Base-by-base conservation (phyloP, 2,329 filamentous ascomycete species). In the Thyridium curvatum region DNA sequence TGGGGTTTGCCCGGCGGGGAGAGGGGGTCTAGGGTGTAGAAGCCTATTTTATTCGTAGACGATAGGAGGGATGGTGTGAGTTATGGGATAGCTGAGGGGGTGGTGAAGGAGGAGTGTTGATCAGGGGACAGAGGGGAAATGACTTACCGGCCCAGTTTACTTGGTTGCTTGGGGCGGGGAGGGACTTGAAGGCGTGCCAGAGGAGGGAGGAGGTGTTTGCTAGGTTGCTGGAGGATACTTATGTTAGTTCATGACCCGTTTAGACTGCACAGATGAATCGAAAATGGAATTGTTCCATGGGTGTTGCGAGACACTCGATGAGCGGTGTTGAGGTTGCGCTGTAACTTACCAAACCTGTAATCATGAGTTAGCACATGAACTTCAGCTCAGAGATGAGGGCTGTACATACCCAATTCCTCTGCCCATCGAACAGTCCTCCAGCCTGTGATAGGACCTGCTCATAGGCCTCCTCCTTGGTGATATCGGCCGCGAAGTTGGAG, bases 121-220 rank as follows among this genome's bases (percentile, higher is more conserved):
- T 16, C 14, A 18, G 28, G 44, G n/a, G 18, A 17, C 16, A 37
- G 18, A 31, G 28, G 15, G 29, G 26, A 38, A 15, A 36, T 4
- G 35, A 40, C 48, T 34, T 59, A 80, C 78, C 79, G 34, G 84
- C 79, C 86, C 86, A 93, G 61, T 93, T 91, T 16, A 87, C 83
- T 13, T 76, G 62, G 30, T 65, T 74, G 37, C 77, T 82, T 1
- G 86, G 84, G 0, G 67, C 59, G 2, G 79, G 74, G 12, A 91
- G 68, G 8, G 84, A 86, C 56, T 86, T 82, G 55, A 83, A 85
- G 4, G 82, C 84, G 54, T 93, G 84, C 82, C 85, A 91, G 46
- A 91, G 69, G 18, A 91, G 71, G 4, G 85, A 81, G 8, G 86
- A 79, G 4, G 80, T 65, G 56, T 91, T 93, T 47, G 86, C 71